phyloP scores from a whole-genome alignment of 805 yeast species.

The Starmerella floricola region DNA sequence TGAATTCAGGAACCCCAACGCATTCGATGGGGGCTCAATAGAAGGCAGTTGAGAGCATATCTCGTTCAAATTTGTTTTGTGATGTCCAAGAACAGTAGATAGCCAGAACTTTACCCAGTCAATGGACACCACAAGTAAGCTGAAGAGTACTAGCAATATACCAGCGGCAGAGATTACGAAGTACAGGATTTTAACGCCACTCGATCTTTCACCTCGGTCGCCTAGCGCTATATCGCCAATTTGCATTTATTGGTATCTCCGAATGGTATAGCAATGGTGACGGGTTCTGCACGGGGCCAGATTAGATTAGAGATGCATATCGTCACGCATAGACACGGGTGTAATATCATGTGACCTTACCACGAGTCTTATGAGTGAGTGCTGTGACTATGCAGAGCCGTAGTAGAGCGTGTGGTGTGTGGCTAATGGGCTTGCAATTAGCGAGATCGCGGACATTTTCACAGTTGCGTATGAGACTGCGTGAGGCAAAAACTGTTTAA shows the following conservation, averaged over 20 bases:
- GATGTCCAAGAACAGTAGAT: background rate
- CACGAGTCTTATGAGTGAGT: too few relatives aligned
- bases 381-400: too few relatives aligned
- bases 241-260: too few relatives aligned
- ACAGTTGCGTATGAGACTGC: too few relatives aligned
- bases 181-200: background rate
- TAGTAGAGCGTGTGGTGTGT: too few relatives aligned
- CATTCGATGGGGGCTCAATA: slow-evolving; percentile 4
- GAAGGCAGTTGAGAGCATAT: slow-evolving; percentile 13
- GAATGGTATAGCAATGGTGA: slow-evolving; percentile 14
- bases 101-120: slow-evolving; percentile 3
- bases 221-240: background rate
- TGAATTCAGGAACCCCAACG: too few relatives aligned
- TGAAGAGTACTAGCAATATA: background rate
- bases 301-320: too few relatives aligned
- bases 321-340: too few relatives aligned
- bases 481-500: too few relatives aligned
- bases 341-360: too few relatives aligned
- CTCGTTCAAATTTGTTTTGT: background rate
- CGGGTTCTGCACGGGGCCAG: slow-evolving; percentile 7
- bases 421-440: too few relatives aligned
- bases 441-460: too few relatives aligned
- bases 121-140: background rate
- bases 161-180: background rate
- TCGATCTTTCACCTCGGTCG: background rate